phyloP scores from a whole-genome alignment of 441 rosid species.

The Jatropha podagrica region DNA sequence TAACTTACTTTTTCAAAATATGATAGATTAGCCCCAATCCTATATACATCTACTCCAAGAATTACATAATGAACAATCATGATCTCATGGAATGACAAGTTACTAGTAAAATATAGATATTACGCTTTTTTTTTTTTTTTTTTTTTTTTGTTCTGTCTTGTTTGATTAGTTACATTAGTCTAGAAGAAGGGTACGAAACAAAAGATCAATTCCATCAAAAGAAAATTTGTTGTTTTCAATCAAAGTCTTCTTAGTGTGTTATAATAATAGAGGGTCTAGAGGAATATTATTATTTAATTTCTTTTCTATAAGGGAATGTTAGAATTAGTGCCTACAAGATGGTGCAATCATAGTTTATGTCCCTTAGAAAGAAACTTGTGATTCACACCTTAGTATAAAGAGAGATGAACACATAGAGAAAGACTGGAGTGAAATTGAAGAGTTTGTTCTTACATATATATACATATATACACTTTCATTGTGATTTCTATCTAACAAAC shows the following conservation, averaged over 20 bases:
- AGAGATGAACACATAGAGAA: slow-evolving; percentile 1
- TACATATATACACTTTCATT: not conserved
- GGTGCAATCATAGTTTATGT: slow-evolving; percentile 47
- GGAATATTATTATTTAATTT: slow-evolving; percentile 20
- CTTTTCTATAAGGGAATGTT: slow-evolving; percentile 23
- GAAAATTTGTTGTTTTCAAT: slow-evolving; percentile 21
- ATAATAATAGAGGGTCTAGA: slow-evolving; percentile 22
- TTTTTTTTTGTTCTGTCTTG: not conserved
- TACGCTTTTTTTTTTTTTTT: not conserved
- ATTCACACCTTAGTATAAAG: slow-evolving; percentile 42
- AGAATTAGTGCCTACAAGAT: slow-evolving; percentile 33
- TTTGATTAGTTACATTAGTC: slow-evolving; percentile 19
- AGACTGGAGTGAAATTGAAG: slow-evolving; percentile 44
- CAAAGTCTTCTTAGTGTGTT: slow-evolving; percentile 23
- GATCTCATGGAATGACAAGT: slow-evolving; percentile 31
- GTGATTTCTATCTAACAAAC: not conserved
- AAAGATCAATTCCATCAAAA: slow-evolving; percentile 16
- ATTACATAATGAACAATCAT: slow-evolving; percentile 45
- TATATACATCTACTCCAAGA: slow-evolving; percentile 32
- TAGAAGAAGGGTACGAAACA: slow-evolving; percentile 12
- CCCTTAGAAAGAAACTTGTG: slow-evolving; percentile 49
- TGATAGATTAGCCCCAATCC: slow-evolving; percentile 17
- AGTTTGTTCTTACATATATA: slow-evolving; percentile 3
- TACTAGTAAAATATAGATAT: slow-evolving; percentile 13
- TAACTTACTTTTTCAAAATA: slow-evolving; percentile 21